Percentiles rank a stretch among this genome's conserved stretches.
phyloP scores from a whole-genome alignment of 352 stramenopile genomes.

The Elongisporangium undulatum region DNA sequence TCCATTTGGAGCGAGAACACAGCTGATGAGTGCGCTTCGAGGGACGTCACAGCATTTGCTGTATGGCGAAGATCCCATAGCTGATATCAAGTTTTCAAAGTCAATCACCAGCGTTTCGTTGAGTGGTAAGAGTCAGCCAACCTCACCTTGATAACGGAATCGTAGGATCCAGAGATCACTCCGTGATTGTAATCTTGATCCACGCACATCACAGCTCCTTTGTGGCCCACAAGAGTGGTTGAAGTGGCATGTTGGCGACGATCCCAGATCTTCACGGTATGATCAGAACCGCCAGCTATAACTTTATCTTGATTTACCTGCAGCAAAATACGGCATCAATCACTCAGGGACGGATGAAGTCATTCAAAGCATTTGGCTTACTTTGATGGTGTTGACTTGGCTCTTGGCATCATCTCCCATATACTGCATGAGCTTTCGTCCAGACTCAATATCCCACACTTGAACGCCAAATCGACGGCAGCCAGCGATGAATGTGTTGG shows the following conservation, averaged over 20 bases:
- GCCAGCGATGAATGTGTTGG: conserved; percentile 13
- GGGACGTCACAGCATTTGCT: conserved; percentile 6
- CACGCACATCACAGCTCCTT: conserved; percentile 22
- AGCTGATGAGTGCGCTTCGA: conserved; percentile 22
- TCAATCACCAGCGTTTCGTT: neutral
- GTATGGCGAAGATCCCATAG: conserved; percentile 20
- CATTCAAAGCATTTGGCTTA: neutral
- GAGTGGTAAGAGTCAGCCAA: neutral
- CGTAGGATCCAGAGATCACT: conserved; percentile 25
- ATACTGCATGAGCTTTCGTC: conserved; percentile 13
- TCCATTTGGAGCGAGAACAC: conserved; percentile 31
- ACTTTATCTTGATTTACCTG: conserved; percentile 11
- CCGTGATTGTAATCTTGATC: conserved; percentile 16
- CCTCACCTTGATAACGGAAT: conserved; percentile 19
- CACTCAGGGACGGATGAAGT: neutral
- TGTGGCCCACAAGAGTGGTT: conserved; percentile 13
- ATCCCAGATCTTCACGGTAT: conserved; percentile 27
- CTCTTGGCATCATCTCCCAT: conserved; percentile 16
- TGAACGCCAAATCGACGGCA: conserved; percentile 18
- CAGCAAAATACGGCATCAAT: neutral
- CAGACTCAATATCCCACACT: conserved; percentile 19
- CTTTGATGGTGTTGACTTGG: conserved; percentile 25
- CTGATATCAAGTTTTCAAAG: neutral
- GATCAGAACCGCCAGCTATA: conserved; percentile 18
- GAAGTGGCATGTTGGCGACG: conserved; percentile 13